phyloP scores from a whole-genome alignment of 371 early-diverging fungal species.

The Encephalitozoon hellem region DNA sequence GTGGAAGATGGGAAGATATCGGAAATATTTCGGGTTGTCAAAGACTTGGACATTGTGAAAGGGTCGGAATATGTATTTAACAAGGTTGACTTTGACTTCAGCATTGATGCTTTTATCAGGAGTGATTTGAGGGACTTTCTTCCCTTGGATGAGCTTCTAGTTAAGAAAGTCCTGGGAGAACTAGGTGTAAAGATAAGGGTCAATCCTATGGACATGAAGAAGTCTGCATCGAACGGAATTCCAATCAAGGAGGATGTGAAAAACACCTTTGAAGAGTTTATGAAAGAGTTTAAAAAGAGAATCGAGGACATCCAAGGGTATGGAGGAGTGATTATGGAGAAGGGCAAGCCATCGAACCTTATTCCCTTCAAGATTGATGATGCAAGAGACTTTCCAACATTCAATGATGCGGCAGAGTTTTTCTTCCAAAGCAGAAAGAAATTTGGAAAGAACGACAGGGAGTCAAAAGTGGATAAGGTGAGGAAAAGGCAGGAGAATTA shows the following conservation, averaged over 20 bases:
- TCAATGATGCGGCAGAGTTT: conserved; percentile 43
- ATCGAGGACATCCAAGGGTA: conserved; percentile 33
- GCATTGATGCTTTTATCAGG: conserved; percentile 14
- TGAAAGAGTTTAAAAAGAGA: conserved; percentile 11
- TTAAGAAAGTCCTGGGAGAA: conserved; percentile 13
- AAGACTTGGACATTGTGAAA: conserved; percentile 43
- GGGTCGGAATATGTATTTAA: conserved; percentile 52
- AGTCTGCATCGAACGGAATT: neutral
- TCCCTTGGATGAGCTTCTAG: conserved; percentile 44
- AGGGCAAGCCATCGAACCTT: conserved; percentile 25
- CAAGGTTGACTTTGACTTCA: conserved; percentile 42
- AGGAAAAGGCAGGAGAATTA: conserved; percentile 49
- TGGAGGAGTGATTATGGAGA: conserved; percentile 35
- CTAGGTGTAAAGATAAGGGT: neutral
- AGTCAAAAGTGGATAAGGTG: conserved; percentile 37
- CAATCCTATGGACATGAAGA: conserved; percentile 9
- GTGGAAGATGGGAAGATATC: conserved; percentile 51
- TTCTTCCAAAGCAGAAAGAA: conserved; percentile 44
- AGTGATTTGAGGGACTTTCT: conserved; percentile 25
- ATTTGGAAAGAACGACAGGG: conserved; percentile 20
- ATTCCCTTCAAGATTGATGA: conserved; percentile 27
- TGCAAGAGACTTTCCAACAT: conserved; percentile 20
- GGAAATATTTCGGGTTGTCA: conserved; percentile 47
- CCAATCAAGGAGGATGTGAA: conserved; percentile 14
- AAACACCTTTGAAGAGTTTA: conserved; percentile 33